These are phyloP conservation scores for Penstemon barbatus DNA, from an alignment of 257 asterid species.

Conservation along the genomic window DNA sequence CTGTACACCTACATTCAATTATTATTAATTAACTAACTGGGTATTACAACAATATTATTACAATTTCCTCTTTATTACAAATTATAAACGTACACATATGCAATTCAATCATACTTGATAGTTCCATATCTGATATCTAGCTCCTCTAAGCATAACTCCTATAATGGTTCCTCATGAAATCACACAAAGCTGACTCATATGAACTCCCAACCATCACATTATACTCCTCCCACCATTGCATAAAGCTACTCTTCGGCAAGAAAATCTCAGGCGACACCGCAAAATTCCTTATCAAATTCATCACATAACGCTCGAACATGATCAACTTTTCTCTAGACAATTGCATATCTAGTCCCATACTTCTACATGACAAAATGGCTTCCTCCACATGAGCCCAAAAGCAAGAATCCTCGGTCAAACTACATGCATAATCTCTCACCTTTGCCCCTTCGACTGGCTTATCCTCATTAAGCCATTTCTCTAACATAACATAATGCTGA, in stretches of 20 bases:
- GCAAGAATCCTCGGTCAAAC: slow-evolving; percentile 38
- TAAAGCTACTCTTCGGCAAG: slow-evolving; percentile 28
- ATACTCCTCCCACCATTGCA: slow-evolving; percentile 33
- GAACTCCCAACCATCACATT: neutral
- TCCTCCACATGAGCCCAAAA: slow-evolving; percentile 47
- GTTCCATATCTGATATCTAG: neutral
- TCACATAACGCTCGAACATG: slow-evolving; percentile 25
- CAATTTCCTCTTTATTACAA: no score
- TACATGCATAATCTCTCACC: slow-evolving; percentile 22
- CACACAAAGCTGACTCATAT: slow-evolving; percentile 3
- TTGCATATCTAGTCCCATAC: slow-evolving; percentile 19
- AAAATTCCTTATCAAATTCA: slow-evolving; percentile 23
- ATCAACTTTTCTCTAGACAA: slow-evolving; percentile 19
- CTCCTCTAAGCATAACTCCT: neutral
- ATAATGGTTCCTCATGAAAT: slow-evolving; percentile 16
- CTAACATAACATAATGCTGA: slow-evolving; percentile 32
- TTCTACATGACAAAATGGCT: slow-evolving; percentile 30
- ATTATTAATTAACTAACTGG: no score
- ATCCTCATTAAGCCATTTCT: slow-evolving; percentile 36
- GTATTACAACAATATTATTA: no score
- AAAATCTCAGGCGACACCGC: slow-evolving; percentile 32
- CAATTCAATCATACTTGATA: no score
- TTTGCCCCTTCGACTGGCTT: neutral
- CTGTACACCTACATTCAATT: no score
- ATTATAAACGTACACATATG: no score